Percentiles rank a stretch among this genome's conserved stretches.
Evolutionary conservation across 2,329 filamentous ascomycete species (phyloP).

Genomic region (Fusarium beomiforme): DNA sequence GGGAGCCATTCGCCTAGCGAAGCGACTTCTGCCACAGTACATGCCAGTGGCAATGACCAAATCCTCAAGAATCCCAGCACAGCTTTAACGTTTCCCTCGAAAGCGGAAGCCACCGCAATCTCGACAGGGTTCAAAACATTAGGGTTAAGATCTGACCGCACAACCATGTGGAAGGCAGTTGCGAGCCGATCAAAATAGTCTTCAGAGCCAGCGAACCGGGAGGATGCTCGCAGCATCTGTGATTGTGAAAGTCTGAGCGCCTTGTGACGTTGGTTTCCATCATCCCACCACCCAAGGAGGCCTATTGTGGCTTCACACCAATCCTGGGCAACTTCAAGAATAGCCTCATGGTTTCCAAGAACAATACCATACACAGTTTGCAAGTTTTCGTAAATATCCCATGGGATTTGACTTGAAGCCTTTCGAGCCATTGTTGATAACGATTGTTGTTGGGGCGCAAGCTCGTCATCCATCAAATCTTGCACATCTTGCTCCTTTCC

Average conservation of each 20-base stretch:
- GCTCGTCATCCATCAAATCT: constrained; percentile 45
- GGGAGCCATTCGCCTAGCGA: constrained; percentile 87
- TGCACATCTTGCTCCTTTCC: constrained; percentile 65
- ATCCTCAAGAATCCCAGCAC: constrained; percentile 77
- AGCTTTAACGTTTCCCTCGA: constrained; percentile 84
- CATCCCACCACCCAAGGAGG: constrained; percentile 92
- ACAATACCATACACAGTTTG: constrained; percentile 83
- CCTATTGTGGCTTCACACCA: constrained; percentile 92
- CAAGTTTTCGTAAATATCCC: constrained; percentile 88
- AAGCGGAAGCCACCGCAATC: constrained; percentile 81
- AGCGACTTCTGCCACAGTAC: constrained; percentile 84
- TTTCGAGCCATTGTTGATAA: constrained; percentile 75
- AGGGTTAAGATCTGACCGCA: constrained; percentile 77
- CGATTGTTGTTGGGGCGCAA: constrained; percentile 57
- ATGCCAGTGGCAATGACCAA: constrained; percentile 84
- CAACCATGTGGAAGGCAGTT: constrained; percentile 74
- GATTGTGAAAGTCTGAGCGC: constrained; percentile 53
- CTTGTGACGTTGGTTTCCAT: constrained; percentile 65
- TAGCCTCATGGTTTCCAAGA: constrained; percentile 78
- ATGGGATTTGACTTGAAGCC: constrained; percentile 87
- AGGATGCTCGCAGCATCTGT: constrained; percentile 49
- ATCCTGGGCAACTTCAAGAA: constrained; percentile 82
- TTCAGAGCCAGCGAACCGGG: constrained; percentile 64
- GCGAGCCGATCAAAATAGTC: constrained; percentile 80
- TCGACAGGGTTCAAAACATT: constrained; percentile 81